Base-by-base conservation (phyloP, 139 green algal genomes). In the Bryopsis sp. region DNA sequence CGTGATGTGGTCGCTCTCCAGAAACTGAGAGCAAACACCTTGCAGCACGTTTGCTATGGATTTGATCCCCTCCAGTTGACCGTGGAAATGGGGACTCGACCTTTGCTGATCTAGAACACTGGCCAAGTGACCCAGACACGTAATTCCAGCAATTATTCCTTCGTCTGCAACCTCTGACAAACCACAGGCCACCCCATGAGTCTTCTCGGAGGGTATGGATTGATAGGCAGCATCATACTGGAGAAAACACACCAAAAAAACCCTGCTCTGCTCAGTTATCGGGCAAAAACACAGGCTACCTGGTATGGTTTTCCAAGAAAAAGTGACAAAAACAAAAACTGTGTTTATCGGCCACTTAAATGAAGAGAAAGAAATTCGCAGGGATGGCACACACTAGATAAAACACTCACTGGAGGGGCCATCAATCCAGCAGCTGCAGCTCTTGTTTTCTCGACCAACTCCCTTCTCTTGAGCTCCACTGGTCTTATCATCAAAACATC, bases 401-500 rank as follows among this genome's bases (percentile, higher is more conserved):
- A 11, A 54, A 11, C 43, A 26, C 26, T 15, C 11, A 67, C 59
- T 7, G 26, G 3, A 47, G 37, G 62, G 26, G 62, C 62, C 15
- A 69, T 24, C 26, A 4, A 38, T 7, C 62, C 62, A 24, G 48
- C 24, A 38, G 7, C 43, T 24, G 62, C 26, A 47, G 62, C 62
- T 32, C 35, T n/a, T 32, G 43, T 54, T 3, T 22, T 6, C 22
- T 54, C 62, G 19, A 38, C n/a, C 3, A 32, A 28, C 54, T 57
- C 31, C 26, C 11, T 54, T 38, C 54, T 69, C 4, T 7, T 32
- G 7, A 54, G 5, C 54, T 69, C 62, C 43, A 36, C 37, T 3
- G 62, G 62, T 35, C 62, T 31, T 3, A 57, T 35, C 31, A 69
- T 50, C 34, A 69, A 11, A n/a, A 69, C 39, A 57, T 69, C 62